Percentiles rank a stretch among this genome's conserved stretches.
phyloP scores from a whole-genome alignment of 495 filamentous ascomycete species.

The Cercophora newfieldiana region DNA sequence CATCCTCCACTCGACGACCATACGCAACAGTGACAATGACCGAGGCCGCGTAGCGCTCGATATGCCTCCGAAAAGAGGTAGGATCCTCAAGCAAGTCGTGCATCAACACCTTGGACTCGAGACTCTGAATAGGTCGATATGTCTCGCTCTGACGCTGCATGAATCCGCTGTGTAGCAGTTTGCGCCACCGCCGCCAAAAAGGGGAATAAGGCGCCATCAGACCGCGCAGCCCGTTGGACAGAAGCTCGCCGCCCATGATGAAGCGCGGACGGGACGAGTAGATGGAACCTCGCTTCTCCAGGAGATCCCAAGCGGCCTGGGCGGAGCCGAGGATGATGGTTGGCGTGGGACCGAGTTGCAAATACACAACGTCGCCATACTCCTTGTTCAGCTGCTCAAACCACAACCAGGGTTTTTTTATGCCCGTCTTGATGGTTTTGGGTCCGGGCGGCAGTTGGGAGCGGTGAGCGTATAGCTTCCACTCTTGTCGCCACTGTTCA shows the following conservation, averaged over 20 bases:
- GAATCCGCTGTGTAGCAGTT: conserved; percentile 55
- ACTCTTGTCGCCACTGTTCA: conserved; percentile 31
- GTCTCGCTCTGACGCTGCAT: conserved; percentile 55
- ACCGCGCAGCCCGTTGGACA: conserved; percentile 49
- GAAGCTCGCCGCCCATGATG: conserved; percentile 54
- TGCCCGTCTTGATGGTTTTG: conserved; percentile 34
- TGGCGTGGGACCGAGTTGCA: conserved; percentile 62
- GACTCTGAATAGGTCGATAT: conserved; percentile 57
- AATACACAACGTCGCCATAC: conserved; percentile 61
- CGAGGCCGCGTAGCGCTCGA: conserved; percentile 58
- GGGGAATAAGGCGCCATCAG: conserved; percentile 53
- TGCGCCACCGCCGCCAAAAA: conserved; percentile 57
- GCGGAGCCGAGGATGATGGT: conserved; percentile 66
- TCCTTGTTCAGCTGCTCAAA: conserved; percentile 55
- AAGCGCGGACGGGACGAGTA: conserved; percentile 51
- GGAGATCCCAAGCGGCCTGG: conserved; percentile 54
- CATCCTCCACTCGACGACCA: conserved; percentile 55
- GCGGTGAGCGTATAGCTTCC: conserved; percentile 35
- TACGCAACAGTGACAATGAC: conserved; percentile 61
- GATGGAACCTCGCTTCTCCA: conserved; percentile 54
- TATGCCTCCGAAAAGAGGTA: conserved; percentile 33
- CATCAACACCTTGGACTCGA: conserved; percentile 51
- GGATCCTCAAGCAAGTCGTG: conserved; percentile 46
- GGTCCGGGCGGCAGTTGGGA: conserved; percentile 37
- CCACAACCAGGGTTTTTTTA: conserved; percentile 58